These are phyloP conservation scores for Aristolochia contorta DNA, from an alignment of 164 flowering plant genomes.

Conservation along the genomic window DNA sequence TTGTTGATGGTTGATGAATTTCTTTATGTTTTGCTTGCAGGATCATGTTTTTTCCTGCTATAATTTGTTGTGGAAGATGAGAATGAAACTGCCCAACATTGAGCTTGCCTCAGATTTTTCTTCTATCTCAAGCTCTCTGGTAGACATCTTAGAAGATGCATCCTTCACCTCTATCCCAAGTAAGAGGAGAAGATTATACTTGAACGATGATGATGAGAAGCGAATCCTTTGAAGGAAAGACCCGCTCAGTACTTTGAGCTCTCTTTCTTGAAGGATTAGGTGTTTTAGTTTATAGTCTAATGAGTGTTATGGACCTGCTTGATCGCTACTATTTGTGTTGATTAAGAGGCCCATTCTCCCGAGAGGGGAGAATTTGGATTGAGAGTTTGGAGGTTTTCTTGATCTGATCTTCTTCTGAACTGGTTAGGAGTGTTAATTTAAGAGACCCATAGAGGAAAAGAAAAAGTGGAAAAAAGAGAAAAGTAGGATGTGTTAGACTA, in stretches of 20 bases:
- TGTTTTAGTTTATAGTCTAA: conserved; percentile 8
- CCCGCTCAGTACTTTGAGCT: neutral
- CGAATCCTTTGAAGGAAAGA: neutral
- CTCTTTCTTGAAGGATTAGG: neutral
- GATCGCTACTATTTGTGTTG: conserved; percentile 11
- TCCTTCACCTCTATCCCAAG: conserved; percentile 16
- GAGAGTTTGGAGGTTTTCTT: conserved; percentile 2
- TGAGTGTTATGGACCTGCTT: conserved; percentile 9
- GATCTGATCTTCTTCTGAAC: neutral
- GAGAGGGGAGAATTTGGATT: neutral
- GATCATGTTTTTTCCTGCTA: conserved; percentile 44
- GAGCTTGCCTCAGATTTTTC: conserved; percentile 24
- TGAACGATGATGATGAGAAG: neutral
- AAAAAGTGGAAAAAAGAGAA: conserved; percentile 7
- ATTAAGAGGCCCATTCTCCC: conserved; percentile 19
- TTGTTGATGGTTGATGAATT: conserved; percentile 1
- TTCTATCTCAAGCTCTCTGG: conserved; percentile 11
- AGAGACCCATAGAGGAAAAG: conserved; percentile 11
- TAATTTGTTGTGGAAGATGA: conserved; percentile 24
- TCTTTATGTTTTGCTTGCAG: conserved; percentile 20
- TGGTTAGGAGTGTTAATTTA: conserved; percentile 5
- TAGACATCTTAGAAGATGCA: conserved; percentile 18
- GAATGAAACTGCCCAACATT: conserved; percentile 12
- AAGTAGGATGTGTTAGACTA: conserved; percentile 14
- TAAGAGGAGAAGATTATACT: conserved; percentile 33